Conservation (phyloP, 495 filamentous ascomycete genomes). For the Penicillium cinerascens region DNA sequence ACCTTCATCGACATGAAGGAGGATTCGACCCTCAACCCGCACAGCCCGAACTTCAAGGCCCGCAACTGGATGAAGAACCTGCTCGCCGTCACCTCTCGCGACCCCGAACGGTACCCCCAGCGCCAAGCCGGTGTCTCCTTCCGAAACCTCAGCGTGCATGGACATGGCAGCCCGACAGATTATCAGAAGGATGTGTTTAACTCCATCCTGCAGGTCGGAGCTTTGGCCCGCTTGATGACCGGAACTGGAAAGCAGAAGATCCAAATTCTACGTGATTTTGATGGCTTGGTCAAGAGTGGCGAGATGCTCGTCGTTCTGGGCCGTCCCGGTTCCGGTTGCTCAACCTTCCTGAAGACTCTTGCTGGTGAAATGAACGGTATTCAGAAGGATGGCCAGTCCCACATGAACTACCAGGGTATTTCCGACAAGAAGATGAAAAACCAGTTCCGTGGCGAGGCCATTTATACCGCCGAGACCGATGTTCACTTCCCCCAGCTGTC, state of each 20-base stretch:
- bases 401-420: slow-evolving; percentile 75
- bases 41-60: slow-evolving; percentile 45
- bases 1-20: slow-evolving; percentile 40
- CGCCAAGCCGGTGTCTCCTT: slow-evolving; percentile 47
- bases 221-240: slow-evolving; percentile 39
- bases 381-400: slow-evolving; percentile 53
- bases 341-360: slow-evolving; percentile 71
- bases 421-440: slow-evolving; percentile 63
- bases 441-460: slow-evolving; percentile 65
- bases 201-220: slow-evolving; percentile 54
- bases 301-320: slow-evolving; percentile 82
- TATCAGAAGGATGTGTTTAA: slow-evolving; percentile 81
- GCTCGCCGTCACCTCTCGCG: slow-evolving; percentile 43
- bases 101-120: slow-evolving; percentile 44
- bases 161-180: slow-evolving; percentile 71
- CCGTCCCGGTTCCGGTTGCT: slow-evolving; percentile 68
- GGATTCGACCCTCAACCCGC: slow-evolving; percentile 46
- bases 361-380: slow-evolving; percentile 72
- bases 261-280: slow-evolving; percentile 68
- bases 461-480: slow-evolving; percentile 65
- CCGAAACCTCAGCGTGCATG: slow-evolving; percentile 69
- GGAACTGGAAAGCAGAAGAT: slow-evolving; percentile 55
- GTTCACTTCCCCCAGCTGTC: slow-evolving; percentile 61
- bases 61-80: slow-evolving; percentile 53
- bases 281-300: slow-evolving; percentile 67